A percentile compares a stretch with the other conserved stretches of the same genome.
Conservation (phyloP, 1,284 basidiomycete genomes). For the Pseudomicrostroma phylloplanum region DNA sequence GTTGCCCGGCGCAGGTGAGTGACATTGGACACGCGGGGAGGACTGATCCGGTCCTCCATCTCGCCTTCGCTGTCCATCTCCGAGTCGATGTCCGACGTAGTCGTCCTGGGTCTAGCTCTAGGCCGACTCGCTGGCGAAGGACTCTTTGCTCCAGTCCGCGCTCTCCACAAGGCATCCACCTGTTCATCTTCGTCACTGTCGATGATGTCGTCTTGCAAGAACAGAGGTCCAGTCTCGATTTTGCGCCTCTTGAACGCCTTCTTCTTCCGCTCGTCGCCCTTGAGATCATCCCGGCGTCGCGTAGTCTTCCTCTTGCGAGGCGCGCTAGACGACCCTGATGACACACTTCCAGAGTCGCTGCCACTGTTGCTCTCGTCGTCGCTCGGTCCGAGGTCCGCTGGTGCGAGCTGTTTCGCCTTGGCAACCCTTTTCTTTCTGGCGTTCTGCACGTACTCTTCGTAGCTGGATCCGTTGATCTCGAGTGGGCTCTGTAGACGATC, state of each 20-base stretch:
- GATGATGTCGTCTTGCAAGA: background rate
- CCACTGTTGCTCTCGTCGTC: background rate
- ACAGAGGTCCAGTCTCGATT: background rate
- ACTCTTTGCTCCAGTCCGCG: background rate
- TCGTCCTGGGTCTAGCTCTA: background rate
- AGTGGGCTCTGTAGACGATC: constrained; percentile 24
- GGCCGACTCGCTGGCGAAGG: background rate
- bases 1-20: background rate
- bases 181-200: background rate
- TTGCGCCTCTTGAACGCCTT: background rate
- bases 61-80: background rate
- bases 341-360: background rate
- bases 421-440: background rate
- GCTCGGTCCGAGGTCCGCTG: background rate
- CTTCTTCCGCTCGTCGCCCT: background rate
- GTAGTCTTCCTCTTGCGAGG: background rate
- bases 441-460: constrained; percentile 6
- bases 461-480: background rate
- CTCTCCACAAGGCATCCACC: background rate
- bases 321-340: background rate
- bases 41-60: too few relatives aligned
- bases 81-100: background rate
- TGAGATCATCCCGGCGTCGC: background rate
- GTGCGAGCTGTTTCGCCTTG: background rate
- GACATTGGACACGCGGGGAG: background rate